These are phyloP conservation scores for Pythium vanterpoolii DNA, from an alignment of 352 stramenopile species.

Conservation along the genomic window DNA sequence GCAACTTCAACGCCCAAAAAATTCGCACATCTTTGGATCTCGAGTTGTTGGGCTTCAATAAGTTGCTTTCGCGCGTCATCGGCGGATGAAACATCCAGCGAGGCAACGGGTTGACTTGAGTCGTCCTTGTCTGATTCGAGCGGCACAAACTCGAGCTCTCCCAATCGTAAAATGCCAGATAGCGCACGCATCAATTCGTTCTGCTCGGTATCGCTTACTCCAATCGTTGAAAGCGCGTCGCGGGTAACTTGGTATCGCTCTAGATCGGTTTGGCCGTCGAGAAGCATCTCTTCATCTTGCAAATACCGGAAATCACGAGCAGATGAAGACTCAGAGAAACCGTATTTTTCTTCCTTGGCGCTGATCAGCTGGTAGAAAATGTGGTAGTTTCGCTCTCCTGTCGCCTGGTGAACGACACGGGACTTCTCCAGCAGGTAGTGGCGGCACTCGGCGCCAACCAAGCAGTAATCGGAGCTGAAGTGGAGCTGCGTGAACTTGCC, in stretches of 20 bases:
- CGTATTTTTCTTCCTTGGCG: constrained; percentile 53
- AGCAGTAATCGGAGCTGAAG: constrained; percentile 84
- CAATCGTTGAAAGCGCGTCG: constrained; percentile 77
- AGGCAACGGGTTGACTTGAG: constrained; percentile 62
- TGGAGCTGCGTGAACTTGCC: constrained; percentile 94
- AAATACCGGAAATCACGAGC: constrained; percentile 69
- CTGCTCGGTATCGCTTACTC: constrained; percentile 63
- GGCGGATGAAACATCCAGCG: constrained; percentile 22
- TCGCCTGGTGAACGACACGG: constrained; percentile 87
- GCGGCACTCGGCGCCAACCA: constrained; percentile 87
- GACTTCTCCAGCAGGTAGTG: constrained; percentile 98
- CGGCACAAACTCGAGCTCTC: constrained; percentile 79
- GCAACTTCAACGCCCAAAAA: constrained; percentile 68
- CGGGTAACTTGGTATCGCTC: constrained; percentile 80
- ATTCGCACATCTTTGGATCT: constrained; percentile 61
- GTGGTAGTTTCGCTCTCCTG: constrained; percentile 97
- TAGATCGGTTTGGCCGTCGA: constrained; percentile 69
- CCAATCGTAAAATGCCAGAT: constrained; percentile 71
- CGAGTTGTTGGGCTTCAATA: constrained; percentile 49
- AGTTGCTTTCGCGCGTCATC: constrained; percentile 22
- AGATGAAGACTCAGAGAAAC: constrained; percentile 42
- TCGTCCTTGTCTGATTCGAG: constrained; percentile 75
- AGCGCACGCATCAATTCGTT: constrained; percentile 70
- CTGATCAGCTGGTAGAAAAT: constrained; percentile 97
- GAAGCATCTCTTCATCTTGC: constrained; percentile 59